Evolutionary conservation across 2,329 filamentous ascomycete genomes (phyloP), one percentile per base, ranked within the genome.

Genomic region (Verticillium nubilum): DNA sequence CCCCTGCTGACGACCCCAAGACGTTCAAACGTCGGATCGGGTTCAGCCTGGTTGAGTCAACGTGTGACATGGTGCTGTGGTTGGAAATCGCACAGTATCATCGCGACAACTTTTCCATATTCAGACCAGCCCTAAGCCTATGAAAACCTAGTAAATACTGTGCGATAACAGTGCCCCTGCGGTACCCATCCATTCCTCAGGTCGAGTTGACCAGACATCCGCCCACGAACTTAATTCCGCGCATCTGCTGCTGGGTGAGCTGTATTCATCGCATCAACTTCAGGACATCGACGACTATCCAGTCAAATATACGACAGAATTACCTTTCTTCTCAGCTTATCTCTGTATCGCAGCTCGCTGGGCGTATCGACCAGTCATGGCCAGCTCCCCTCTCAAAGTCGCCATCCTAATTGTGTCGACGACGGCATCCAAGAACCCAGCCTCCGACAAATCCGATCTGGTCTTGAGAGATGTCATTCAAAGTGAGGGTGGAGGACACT

Each of bases 331-430:
- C 3, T 5, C n/a, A n/a, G 27, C 27, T 26, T 19, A 23, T 27
- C 28, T 9, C 25, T 23, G 12, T 13, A 17, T 6, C 12, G 12
- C 9, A 50, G 10, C 19, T 23, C 42, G n/a, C n/a, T 9, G 42
- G 7, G 9, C 42, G n/a, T 37, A 29, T 27, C 29, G 13, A 13
- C 29, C 26, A 42, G 37, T 56, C 50, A 80, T 80, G 77, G 69
- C 74, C 25, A 69, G 69, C 42, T 60, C 66, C 53, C 67, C 78
- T 59, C 78, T 98, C 13, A 89, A 79, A 70, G 89, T 87, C 33
- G 91, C 89, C 7, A 87, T 99, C 55, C 81, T 99, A 58, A 83
- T 98, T 65, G 83, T 99, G 42, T 98, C 95, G 1, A 96, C 96
- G 56, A 99, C 95, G 5, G 95, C 93, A 5, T 86, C 88, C 9